phyloP scores from a whole-genome alignment of 345 rosid genomes.

The Zanthoxylum bungeanum region DNA sequence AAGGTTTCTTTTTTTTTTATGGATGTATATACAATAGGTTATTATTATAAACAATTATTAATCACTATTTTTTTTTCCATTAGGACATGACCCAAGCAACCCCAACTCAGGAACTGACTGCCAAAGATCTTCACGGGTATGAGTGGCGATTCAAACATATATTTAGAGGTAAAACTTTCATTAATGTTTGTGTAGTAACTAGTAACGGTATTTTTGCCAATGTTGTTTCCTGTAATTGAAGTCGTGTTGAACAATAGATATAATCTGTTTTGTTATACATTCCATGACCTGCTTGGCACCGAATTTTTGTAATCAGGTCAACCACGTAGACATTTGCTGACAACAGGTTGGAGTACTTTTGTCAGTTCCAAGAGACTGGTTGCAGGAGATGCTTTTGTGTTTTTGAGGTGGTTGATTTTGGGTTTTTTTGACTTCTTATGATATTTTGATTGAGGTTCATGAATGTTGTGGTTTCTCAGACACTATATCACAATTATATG shows the following conservation, averaged over 20 bases:
- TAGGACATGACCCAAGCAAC: slow-evolving; percentile 56
- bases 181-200: neutral
- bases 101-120: slow-evolving; percentile 66
- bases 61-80: neutral
- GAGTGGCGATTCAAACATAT: slow-evolving; percentile 86
- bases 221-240: neutral
- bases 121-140: slow-evolving; percentile 71
- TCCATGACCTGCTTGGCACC: neutral
- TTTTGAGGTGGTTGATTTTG: slow-evolving; percentile 48
- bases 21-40: neutral
- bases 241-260: neutral
- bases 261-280: neutral
- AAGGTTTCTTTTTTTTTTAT: neutral
- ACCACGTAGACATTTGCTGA: slow-evolving; percentile 77
- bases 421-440: neutral
- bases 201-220: too few species aligned
- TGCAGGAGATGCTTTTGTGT: slow-evolving; percentile 76
- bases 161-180: slow-evolving; percentile 51
- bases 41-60: neutral
- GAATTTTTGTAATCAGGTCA: slow-evolving; percentile 41
- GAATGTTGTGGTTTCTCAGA: slow-evolving; percentile 4
- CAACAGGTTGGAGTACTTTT: slow-evolving; percentile 82
- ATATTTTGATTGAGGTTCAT: neutral
- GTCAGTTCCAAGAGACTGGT: slow-evolving; percentile 67
- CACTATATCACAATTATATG: neutral